Evolutionary conservation across 805 yeast genomes (phyloP).

Genomic region (Yamadazyma sp.): DNA sequence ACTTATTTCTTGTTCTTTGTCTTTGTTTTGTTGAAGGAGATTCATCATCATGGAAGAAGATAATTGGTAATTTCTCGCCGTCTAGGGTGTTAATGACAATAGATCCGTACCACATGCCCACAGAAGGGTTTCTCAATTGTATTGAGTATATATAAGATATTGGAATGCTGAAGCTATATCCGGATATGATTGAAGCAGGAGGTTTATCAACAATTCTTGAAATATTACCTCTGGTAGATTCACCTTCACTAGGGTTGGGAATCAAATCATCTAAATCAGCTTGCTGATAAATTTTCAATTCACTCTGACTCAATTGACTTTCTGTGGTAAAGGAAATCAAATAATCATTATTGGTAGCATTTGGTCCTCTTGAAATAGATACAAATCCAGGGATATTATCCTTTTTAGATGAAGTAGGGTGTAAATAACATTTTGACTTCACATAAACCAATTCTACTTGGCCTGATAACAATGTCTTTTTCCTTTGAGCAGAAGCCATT

Average conservation of each 20-base stretch:
- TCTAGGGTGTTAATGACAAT: constrained; percentile 66
- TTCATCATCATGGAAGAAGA: constrained; percentile 92
- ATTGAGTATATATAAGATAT: constrained; percentile 67
- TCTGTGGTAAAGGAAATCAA: constrained; percentile 71
- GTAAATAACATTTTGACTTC: constrained; percentile 77
- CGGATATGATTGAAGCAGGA: constrained; percentile 45
- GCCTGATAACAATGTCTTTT: constrained; percentile 11
- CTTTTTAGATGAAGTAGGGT: constrained; percentile 67
- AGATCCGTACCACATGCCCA: constrained; percentile 93
- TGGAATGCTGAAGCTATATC: constrained; percentile 68
- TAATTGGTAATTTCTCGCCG: constrained; percentile 70
- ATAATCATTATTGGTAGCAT: constrained; percentile 52
- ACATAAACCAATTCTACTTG: constrained; percentile 50
- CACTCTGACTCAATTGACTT: constrained; percentile 41
- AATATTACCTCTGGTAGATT: constrained; percentile 10
- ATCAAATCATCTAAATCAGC: constrained; percentile 47
- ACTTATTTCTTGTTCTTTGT: constrained; percentile 55
- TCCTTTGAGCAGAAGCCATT: constrained; percentile 2
- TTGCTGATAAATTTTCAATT: constrained; percentile 42
- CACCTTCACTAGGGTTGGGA: constrained; percentile 17
- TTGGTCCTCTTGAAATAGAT: constrained; percentile 54
- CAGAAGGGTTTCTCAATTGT: constrained; percentile 78
- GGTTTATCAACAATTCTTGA: constrained; percentile 47
- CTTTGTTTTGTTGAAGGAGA: constrained; percentile 68
- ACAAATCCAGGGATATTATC: constrained; percentile 83